phyloP scores from a whole-genome alignment of 2,329 filamentous ascomycete genomes.

The Epicoccum sorghinum region DNA sequence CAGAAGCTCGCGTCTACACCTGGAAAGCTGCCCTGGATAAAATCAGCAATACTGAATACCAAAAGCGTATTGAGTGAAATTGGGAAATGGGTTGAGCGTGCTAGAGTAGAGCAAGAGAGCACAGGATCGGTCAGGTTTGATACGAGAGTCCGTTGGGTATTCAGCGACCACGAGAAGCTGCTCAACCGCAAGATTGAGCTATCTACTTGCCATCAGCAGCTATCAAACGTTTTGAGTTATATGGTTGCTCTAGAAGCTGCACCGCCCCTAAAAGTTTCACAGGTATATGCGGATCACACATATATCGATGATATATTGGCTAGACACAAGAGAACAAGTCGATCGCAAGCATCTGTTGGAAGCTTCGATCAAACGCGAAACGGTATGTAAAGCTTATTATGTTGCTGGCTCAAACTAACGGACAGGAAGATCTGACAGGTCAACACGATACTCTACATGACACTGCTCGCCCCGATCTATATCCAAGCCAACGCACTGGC shows the following conservation, averaged over 20 bases:
- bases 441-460: too few species aligned
- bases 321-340: background rate
- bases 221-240: slow-evolving; percentile 30
- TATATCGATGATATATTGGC: slow-evolving; percentile 6
- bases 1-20: slow-evolving; percentile 20
- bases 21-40: slow-evolving; percentile 30
- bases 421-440: too few species aligned
- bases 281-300: background rate
- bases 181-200: slow-evolving; percentile 29
- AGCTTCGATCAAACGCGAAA: too few species aligned
- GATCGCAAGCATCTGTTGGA: background rate
- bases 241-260: slow-evolving; percentile 24
- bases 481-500: too few species aligned
- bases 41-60: slow-evolving; percentile 23
- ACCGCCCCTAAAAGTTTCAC: background rate
- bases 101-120: slow-evolving; percentile 24
- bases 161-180: slow-evolving; percentile 33
- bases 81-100: slow-evolving; percentile 31
- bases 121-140: slow-evolving; percentile 25
- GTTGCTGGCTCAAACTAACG: background rate
- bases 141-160: slow-evolving; percentile 29
- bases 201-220: slow-evolving; percentile 30
- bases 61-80: slow-evolving; percentile 31
- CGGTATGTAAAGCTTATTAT: background rate
- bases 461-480: too few species aligned